phyloP scores from a whole-genome alignment of 495 filamentous ascomycete species.

The Copromyces sp. region DNA sequence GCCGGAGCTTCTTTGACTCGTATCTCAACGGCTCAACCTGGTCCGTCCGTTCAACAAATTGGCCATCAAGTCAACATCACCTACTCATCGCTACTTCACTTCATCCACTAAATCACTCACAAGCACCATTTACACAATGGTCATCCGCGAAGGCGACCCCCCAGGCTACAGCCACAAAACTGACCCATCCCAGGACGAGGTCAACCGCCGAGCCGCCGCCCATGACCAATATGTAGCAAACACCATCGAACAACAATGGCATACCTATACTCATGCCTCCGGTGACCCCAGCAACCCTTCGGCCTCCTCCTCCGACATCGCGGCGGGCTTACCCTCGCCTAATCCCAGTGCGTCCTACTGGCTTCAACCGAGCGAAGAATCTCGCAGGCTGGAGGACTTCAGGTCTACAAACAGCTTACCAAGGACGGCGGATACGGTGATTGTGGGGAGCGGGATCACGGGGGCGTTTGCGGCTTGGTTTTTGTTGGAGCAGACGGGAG shows the following conservation, averaged over 20 bases:
- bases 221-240: neutral
- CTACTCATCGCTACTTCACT: neutral
- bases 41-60: neutral
- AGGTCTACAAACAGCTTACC: slow-evolving; percentile 52
- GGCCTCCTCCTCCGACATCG: slow-evolving; percentile 5
- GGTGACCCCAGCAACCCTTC: neutral
- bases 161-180: neutral
- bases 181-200: neutral
- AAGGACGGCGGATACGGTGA: slow-evolving; percentile 48
- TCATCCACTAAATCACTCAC: neutral
- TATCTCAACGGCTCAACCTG: neutral
- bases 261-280: neutral
- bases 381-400: slow-evolving; percentile 46
- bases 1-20: neutral
- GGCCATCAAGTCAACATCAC: neutral
- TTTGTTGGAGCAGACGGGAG: slow-evolving; percentile 38
- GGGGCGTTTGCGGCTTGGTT: slow-evolving; percentile 57
- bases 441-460: slow-evolving; percentile 67
- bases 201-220: neutral
- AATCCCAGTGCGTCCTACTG: slow-evolving; percentile 64
- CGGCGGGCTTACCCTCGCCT: slow-evolving; percentile 38
- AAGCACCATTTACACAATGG: neutral
- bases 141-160: neutral
- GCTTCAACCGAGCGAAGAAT: slow-evolving; percentile 44
- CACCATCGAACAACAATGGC: neutral